Evolutionary conservation across 495 filamentous ascomycete species (phyloP), one percentile per base, ranked within the genome.

Genomic region (Tuber melanosporum): DNA sequence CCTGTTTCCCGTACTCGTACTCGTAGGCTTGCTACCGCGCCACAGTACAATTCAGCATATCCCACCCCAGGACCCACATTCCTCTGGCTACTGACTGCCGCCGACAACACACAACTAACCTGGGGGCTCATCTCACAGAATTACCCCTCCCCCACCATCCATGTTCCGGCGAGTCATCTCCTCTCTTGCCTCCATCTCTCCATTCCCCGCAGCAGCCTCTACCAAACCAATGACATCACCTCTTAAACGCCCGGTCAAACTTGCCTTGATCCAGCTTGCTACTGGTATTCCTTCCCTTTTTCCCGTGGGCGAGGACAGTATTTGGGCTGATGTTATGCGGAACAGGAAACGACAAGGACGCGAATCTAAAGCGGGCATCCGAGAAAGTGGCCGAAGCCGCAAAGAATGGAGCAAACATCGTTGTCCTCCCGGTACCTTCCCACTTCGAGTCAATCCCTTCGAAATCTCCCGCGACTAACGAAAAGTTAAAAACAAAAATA

Each of bases 371-470:
- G 19, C 91, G 91, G 81, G 94, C 95, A 49, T 91, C 91, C 42
- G 86, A 87, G 57, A 93, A 94, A 79, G 94, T 99, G 73, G 89
- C 93, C 74, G 92, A 94, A 83, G 96, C 95, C 8, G 89, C 93
- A 44, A 82, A 85, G 47, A 86, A 85, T 5, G 95, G 94, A 76
- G 94, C 95, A 70, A 87, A 90, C 78, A 89, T 94, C 76, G 87
- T 93, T 75, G 91, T 91, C 46, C 85, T 91, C 32, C 90, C 90
- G 42, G 77, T 79, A 66, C 39, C 26, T 19, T 22, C 22, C 73
- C 15, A 2, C 4, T 36, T 42, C 71, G 6, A 66, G 70, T 15
- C 44, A 45, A 22, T 74, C 70, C 20, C 57, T 46, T 22, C 71
- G 26, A 17, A 15, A 71, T 62, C 20, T 71, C 49, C 71, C 46